These are phyloP conservation scores for Cryptosporidium xiaoi DNA, from an alignment of 169 alveolate species.

Conservation along the genomic window DNA sequence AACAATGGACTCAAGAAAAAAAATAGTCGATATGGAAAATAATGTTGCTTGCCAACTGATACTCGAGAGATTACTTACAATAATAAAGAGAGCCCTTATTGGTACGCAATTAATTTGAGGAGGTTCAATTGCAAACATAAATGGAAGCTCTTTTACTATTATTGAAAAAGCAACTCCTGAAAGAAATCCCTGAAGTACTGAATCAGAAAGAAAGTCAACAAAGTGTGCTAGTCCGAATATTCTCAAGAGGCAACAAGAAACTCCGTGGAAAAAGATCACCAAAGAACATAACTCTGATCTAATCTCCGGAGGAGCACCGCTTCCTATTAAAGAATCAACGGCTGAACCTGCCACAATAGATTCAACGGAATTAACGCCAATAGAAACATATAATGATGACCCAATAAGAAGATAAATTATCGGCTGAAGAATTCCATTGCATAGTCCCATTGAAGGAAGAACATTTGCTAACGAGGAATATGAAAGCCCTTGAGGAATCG, in stretches of 20 bases:
- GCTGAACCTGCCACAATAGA: slow-evolving; percentile 62
- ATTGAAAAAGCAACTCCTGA: slow-evolving; percentile 66
- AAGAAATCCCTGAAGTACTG: slow-evolving; percentile 54
- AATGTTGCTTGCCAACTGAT: slow-evolving; percentile 46
- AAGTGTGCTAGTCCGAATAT: slow-evolving; percentile 51
- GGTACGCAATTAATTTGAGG: slow-evolving; percentile 45
- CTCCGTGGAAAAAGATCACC: slow-evolving; percentile 43
- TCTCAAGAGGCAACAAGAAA: slow-evolving; percentile 57
- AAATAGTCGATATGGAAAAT: slow-evolving; percentile 34
- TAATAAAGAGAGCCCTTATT: slow-evolving; percentile 13
- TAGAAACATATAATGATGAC: slow-evolving; percentile 42
- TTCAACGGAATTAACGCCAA: slow-evolving; percentile 62
- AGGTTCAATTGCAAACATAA: slow-evolving; percentile 59
- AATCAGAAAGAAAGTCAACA: slow-evolving; percentile 62
- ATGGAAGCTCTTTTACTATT: slow-evolving; percentile 54
- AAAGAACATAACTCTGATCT: slow-evolving; percentile 39
- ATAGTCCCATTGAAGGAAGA: slow-evolving; percentile 61
- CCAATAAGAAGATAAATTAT: slow-evolving; percentile 39
- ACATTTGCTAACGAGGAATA: slow-evolving; percentile 56
- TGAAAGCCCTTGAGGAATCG: slow-evolving; percentile 65
- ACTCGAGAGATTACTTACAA: slow-evolving; percentile 1
- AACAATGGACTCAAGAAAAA: slow-evolving; percentile 21
- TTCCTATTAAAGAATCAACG: slow-evolving; percentile 29
- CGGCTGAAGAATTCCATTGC: slow-evolving; percentile 62
- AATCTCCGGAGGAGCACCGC: slow-evolving; percentile 15